Percentiles rank a stretch among this genome's conserved stretches.
phyloP scores from a whole-genome alignment of 305 asterid genomes.

The Ajuga reptans region DNA sequence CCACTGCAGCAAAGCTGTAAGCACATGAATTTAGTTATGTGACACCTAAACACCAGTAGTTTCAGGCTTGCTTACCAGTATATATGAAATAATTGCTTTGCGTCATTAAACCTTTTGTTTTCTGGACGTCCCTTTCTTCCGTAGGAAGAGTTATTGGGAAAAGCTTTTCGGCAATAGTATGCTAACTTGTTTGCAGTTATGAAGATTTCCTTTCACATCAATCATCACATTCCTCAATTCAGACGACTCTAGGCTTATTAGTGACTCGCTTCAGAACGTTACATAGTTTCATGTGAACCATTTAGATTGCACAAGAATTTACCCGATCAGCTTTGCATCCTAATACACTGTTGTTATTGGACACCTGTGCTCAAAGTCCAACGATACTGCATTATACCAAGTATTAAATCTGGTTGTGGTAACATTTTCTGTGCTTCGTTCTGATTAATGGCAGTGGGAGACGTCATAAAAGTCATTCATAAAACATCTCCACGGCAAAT shows the following conservation, averaged over 20 bases:
- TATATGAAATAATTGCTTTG: not conserved
- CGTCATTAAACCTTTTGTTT: not conserved
- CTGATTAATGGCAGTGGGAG: conserved; percentile 50
- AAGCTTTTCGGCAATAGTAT: not conserved
- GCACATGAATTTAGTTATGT: not conserved
- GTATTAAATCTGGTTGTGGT: not conserved
- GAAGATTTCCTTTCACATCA: not conserved
- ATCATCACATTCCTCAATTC: not conserved
- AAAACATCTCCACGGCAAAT: conserved; percentile 54
- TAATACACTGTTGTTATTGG: conserved; percentile 3
- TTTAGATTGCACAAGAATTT: not conserved
- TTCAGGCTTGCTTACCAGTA: conserved; percentile 2
- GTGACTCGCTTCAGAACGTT: not conserved
- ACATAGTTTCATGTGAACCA: not conserved
- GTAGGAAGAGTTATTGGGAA: not conserved
- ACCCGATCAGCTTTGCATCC: not conserved
- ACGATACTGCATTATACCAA: conserved; percentile 4
- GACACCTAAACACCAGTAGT: not conserved
- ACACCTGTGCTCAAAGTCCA: not conserved
- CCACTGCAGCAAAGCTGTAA: not conserved
- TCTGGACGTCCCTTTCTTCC: not conserved
- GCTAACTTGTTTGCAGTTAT: not conserved
- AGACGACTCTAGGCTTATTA: not conserved
- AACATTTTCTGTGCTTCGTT: conserved; percentile 23
- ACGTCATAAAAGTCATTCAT: conserved; percentile 51